Evolutionary conservation across 805 yeast species (phyloP).

Genomic region (Metschnikowia gelsemii): DNA sequence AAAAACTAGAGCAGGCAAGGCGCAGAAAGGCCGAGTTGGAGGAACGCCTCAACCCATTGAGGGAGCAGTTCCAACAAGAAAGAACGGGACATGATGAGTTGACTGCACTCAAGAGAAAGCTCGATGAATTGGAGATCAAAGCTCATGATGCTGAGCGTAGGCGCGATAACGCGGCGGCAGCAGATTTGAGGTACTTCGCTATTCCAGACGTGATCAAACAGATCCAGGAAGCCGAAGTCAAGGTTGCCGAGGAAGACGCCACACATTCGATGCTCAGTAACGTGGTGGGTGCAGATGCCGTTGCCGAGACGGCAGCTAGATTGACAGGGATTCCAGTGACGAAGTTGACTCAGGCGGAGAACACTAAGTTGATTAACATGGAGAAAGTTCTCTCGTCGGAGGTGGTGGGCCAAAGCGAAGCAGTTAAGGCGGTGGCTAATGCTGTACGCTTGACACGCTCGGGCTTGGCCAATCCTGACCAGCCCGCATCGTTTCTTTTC

Average conservation of each 20-base stretch:
- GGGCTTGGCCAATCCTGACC: conserved; percentile 93
- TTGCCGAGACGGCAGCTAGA: conserved; percentile 96
- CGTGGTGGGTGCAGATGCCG: conserved; percentile 84
- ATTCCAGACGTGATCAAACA: conserved; percentile 85
- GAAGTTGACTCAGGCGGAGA: conserved; percentile 93
- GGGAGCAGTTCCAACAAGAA: conserved; percentile 83
- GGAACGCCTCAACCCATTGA: conserved; percentile 80
- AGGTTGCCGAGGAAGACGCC: conserved; percentile 75
- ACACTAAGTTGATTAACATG: conserved; percentile 90
- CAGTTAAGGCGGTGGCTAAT: conserved; percentile 93
- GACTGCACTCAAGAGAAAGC: conserved; percentile 81
- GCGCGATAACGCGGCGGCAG: conserved; percentile 89
- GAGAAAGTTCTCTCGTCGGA: conserved; percentile 76
- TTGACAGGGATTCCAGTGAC: conserved; percentile 96
- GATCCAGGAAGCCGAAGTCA: conserved; percentile 70
- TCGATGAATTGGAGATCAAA: conserved; percentile 89
- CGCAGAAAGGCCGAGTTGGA: conserved; percentile 78
- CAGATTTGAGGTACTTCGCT: conserved; percentile 95
- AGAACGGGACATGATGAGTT: conserved; percentile 88
- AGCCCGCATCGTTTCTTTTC: conserved; percentile 94
- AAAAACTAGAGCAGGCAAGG: conserved; percentile 76
- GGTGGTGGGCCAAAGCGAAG: conserved; percentile 95
- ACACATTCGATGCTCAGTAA: conserved; percentile 73
- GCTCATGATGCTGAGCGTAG: conserved; percentile 97
- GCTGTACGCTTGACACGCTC: conserved; percentile 92